Conservation (phyloP, 768 basidiomycete species). For the Panellus pusillus region DNA sequence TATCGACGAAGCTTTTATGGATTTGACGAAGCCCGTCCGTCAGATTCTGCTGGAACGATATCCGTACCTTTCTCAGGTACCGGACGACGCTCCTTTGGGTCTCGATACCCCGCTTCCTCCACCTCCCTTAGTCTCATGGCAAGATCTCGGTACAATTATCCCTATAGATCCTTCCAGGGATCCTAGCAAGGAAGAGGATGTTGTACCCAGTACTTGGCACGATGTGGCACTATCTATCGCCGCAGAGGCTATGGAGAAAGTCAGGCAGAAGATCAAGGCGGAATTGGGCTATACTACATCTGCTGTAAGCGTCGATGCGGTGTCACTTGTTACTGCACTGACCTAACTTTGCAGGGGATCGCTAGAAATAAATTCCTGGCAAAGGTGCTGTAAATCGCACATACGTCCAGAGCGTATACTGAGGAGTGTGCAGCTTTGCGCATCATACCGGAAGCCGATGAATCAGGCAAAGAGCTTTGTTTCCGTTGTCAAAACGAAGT, state of each 20-base stretch:
- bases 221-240: constrained; percentile 89
- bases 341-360: constrained; percentile 59
- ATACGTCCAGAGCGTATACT: constrained; percentile 4
- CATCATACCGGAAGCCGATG: constrained; percentile 90
- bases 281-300: constrained; percentile 92
- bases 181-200: constrained; percentile 26
- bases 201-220: constrained; percentile 67
- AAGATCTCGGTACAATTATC: constrained; percentile 57
- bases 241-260: constrained; percentile 80
- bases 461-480: constrained; percentile 56
- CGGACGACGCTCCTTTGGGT: constrained; percentile 65
- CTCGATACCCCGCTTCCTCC: constrained; percentile 77
- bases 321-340: not conserved
- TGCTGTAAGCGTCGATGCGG: constrained; percentile 54
- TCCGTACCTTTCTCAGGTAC: constrained; percentile 73
- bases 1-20: constrained; percentile 96
- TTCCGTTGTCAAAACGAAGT: not conserved
- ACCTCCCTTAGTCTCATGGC: constrained; percentile 67
- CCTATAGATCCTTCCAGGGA: constrained; percentile 43
- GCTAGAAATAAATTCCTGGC: constrained; percentile 93
- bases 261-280: constrained; percentile 63
- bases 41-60: constrained; percentile 70
- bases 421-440: constrained; percentile 59
- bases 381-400: constrained; percentile 55
- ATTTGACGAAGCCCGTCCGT: constrained; percentile 82